phyloP scores from a whole-genome alignment of 108 stramenopile genomes.

The Epithemia pelagica region DNA sequence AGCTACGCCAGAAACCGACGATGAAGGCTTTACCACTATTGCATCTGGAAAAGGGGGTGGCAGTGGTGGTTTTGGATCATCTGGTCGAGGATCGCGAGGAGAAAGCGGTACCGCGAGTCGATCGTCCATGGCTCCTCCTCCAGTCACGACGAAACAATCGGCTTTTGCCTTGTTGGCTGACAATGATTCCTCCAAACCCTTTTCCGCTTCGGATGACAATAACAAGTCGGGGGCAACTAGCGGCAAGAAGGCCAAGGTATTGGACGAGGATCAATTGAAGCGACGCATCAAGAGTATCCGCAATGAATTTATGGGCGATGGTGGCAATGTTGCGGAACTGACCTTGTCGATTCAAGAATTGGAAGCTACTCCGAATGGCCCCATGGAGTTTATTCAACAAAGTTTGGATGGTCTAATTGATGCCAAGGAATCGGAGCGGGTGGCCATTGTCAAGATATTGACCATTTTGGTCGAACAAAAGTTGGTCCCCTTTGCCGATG shows the following conservation, averaged over 20 bases:
- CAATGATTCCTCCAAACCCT: neutral
- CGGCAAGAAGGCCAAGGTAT: slow-evolving; percentile 13
- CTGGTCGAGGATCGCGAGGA: neutral
- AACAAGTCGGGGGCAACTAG: slow-evolving; percentile 12
- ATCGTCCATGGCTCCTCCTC: slow-evolving; percentile 8
- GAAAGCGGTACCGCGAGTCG: neutral
- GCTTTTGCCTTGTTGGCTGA: slow-evolving; percentile 23
- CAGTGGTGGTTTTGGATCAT: neutral
- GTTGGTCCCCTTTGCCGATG: slow-evolving; percentile 42
- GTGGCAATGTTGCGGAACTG: slow-evolving; percentile 49
- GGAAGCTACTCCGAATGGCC: slow-evolving; percentile 42
- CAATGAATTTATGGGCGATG: slow-evolving; percentile 57
- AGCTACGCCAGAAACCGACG: slow-evolving; percentile 40
- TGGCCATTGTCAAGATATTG: slow-evolving; percentile 46
- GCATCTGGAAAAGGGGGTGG: neutral
- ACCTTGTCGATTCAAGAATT: slow-evolving; percentile 63
- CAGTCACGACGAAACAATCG: slow-evolving; percentile 15
- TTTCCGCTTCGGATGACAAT: neutral
- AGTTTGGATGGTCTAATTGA: slow-evolving; percentile 52
- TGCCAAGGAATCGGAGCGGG: slow-evolving; percentile 57
- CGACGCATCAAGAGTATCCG: slow-evolving; percentile 56
- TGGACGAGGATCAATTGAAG: slow-evolving; percentile 51
- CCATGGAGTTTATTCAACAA: slow-evolving; percentile 40
- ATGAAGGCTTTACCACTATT: slow-evolving; percentile 50
- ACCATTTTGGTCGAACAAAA: slow-evolving; percentile 40